Base-by-base conservation (phyloP, 768 basidiomycete species). In the Podaxis sp. region DNA sequence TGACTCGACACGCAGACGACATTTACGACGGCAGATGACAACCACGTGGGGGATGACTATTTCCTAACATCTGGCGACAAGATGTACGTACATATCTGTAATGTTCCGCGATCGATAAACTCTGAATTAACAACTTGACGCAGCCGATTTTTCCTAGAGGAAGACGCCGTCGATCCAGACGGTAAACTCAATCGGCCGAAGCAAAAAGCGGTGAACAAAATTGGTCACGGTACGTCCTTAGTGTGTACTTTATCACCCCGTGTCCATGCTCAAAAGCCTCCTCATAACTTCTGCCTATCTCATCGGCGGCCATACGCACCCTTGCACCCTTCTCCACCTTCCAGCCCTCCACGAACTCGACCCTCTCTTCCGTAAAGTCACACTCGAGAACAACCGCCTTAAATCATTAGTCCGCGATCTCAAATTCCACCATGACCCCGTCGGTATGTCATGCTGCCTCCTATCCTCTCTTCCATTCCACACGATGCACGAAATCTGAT, bases 51-150 rank as follows among this genome's bases (percentile, higher is more conserved):
- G 0, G 95, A 98, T 70, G 87, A 93, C 36, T 98, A 98, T 74
- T 99, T 99, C 70, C 78, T 99, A 52, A 83, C 78, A 33, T 95
- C 93, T 1, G 93, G 94, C 2, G 94, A 98, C 74, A 97, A 97
- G 80, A 93, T 98, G 79, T 82, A 54, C 9, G 79, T 54, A 15
- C 19, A 19, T 33, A 49, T 1, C 11, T 53, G 22, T 27, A 19
- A 55, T 4, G 24, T 46, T 46, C 43, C 19, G 25, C 43, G 11
- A 15, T 40, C 29, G 17, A 7, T 63, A 3, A 53, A 25, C 25
- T 17, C 25, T 37, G 13, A 33, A 47, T 36, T 43, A 7, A 36
- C 57, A 41, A 36, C 29, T 41, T 7, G 33, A 37, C 36, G 5
- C 63, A 85, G 84, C 63, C 87, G 91, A 5, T 98, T 88, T 74